Evolutionary conservation across 495 filamentous ascomycete genomes (phyloP), one percentile per base, ranked within the genome.

Genomic region (Podospora fimiseda): DNA sequence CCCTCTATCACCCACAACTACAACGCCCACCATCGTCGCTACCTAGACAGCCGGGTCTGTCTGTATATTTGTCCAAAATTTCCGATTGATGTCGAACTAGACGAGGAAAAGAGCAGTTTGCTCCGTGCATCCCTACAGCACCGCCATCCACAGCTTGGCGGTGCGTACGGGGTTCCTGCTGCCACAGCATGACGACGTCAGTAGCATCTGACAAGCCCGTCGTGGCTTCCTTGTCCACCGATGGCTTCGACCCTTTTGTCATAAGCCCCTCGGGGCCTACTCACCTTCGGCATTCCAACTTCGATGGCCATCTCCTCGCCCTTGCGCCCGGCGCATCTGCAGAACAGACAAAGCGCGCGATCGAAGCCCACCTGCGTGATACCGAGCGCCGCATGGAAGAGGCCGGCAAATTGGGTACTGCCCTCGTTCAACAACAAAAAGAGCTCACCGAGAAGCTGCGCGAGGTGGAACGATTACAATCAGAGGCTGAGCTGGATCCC

Each of bases 331-430:
- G 81, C 23, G 74, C 83, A 2, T 95, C 93, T 0, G 89, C 92
- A 30, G 81, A 84, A 27, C 90, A 96, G 60, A 86, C 89, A 5
- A 93, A 87, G 66, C 84, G 86, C 45, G 89, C 90, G 27, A 76
- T 98, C 24, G 86, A 96, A 70, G 90, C 90, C 40, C 94, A 96
- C 68, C 75, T 97, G 33, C 80, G 83, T 21, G 94, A 98, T 65
- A 95, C 92, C 0, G 88, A 94, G 53, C 85, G 90, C 48, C 79
- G 91, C 53, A 83, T 97, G 58, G 86, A 95, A 64, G 90, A 95
- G 63, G 88, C 93, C 3, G 91, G 87, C 3, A 90, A 85, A 60
- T 69, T 97, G 36, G 93, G 93, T 38, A 90, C 83, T 14, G 83
- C 88, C 1, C 80, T 98, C 9, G 80, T 96, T 16, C 79, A 88